Evolutionary conservation across 2,329 filamentous ascomycete species (phyloP).

Genomic region (Delphinella strobiligena): DNA sequence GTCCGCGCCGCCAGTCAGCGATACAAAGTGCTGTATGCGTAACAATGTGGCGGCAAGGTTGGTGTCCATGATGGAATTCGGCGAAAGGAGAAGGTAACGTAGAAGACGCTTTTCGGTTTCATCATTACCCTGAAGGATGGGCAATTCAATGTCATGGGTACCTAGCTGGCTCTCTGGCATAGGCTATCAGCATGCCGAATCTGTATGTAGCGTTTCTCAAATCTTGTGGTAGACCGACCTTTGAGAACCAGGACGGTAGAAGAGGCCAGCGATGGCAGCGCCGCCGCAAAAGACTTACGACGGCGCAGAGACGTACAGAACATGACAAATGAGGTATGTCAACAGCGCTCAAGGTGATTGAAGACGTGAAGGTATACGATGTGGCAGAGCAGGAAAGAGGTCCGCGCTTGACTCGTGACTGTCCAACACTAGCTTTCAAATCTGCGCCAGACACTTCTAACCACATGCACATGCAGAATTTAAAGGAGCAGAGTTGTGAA

Average conservation of each 20-base stretch:
- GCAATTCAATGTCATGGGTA: constrained; percentile 26
- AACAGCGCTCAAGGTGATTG: too few relatives aligned
- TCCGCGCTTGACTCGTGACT: too few relatives aligned
- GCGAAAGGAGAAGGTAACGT: constrained; percentile 21
- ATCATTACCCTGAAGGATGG: constrained; percentile 8
- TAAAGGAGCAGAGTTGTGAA: neutral
- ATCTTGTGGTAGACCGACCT: constrained; percentile 14
- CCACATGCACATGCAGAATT: neutral
- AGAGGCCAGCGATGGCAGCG: constrained; percentile 23
- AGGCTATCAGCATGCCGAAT: too few relatives aligned
- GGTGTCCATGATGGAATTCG: constrained; percentile 11
- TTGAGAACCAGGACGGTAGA: constrained; percentile 16
- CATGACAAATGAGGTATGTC: too few relatives aligned
- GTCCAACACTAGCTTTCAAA: too few relatives aligned
- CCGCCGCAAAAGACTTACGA: constrained; percentile 25
- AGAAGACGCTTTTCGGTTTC: constrained; percentile 10
- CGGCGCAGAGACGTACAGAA: constrained; percentile 30
- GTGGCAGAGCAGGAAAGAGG: neutral
- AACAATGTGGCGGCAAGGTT: constrained; percentile 14
- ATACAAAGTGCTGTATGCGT: constrained; percentile 20
- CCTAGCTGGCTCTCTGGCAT: constrained; percentile 23
- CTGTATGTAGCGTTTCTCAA: neutral
- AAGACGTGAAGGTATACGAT: neutral
- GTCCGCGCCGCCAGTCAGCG: constrained; percentile 17
- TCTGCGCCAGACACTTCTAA: too few relatives aligned